Percentiles rank a stretch among this genome's conserved stretches.
phyloP scores from a whole-genome alignment of 2,329 filamentous ascomycete genomes.

The Lomentospora prolificans region DNA sequence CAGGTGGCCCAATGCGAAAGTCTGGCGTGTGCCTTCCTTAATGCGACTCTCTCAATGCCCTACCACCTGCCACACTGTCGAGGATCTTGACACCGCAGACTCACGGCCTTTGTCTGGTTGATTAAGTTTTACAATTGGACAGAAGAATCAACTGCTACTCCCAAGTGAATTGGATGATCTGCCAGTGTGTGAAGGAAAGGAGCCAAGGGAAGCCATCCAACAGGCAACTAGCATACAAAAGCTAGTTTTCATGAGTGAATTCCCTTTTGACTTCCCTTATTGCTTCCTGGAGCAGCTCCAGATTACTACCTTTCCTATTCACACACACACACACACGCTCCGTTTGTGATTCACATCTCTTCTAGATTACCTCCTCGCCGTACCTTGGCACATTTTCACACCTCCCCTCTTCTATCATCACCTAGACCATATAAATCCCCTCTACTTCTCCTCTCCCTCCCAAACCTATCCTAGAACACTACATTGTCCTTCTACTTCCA shows the following conservation, averaged over 20 bases:
- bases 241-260: not conserved
- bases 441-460: not conserved
- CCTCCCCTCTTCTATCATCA: not conserved
- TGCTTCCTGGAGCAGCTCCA: not conserved
- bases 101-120: not conserved
- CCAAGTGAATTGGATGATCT: too few relatives aligned
- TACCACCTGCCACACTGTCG: not conserved
- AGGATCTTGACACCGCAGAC: not conserved
- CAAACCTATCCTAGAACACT: not conserved
- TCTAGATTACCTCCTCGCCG: not conserved
- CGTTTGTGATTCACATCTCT: not conserved
- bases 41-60: not conserved
- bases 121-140: too few relatives aligned
- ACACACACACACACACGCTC: too few relatives aligned
- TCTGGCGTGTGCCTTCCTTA: not conserved
- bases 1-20: not conserved
- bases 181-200: not conserved
- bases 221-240: not conserved
- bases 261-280: not conserved
- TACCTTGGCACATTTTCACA: not conserved
- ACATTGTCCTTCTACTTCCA: too few relatives aligned
- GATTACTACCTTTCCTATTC: too few relatives aligned
- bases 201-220: not conserved
- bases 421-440: too few relatives aligned
- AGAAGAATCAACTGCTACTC: too few relatives aligned